Base-by-base conservation (phyloP, 2,329 filamentous ascomycete species). In the Xylariaceae sp. region DNA sequence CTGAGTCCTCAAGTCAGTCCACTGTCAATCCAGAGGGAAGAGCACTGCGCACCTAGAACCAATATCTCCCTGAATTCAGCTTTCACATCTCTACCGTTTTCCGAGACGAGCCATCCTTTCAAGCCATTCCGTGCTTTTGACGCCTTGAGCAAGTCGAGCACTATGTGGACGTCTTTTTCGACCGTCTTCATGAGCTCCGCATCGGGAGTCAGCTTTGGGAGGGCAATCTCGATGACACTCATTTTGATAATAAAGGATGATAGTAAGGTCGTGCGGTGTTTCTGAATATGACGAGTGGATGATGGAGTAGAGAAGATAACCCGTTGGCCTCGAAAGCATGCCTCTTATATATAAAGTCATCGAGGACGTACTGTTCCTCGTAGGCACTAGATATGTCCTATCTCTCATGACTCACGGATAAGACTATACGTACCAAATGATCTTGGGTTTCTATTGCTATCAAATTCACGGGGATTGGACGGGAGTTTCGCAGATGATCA, bases 211-310 rank as follows among this genome's bases (percentile, higher is more conserved):
- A 52, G 39, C 1, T 15, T 19, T 6, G 35, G 39, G 3, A 44
- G 43, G 33, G 27, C 49, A 6, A 54, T 49, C 45, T 54, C 49
- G 31, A 54, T 19, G 38, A 52, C 14, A 7, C 48, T 11, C 52
- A 54, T 52, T 7, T 49, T 52, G 39, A 33, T 7, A n/a, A 18
- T 22, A 11, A 5, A 27, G 22, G 22, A 27, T 27, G 22, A 27
- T 5, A 27, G 22, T 27, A 5, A 5, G 7, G 22, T 27, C 22
- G 22, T 27, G 7, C 22, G 7, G 22, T 27, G 22, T 27, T 4
- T 27, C 7, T 27, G 4, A 7, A 27, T 4, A 27, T 27, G 22
- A 7, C 22, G 7, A 7, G 22, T 27, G 7, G 22, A 27, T 27
- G 22, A 27, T 27, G 22, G 7, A 27, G 22, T 4, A 27, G 4